Evolutionary conservation across 2,329 filamentous ascomycete species (phyloP), one percentile per base, ranked within the genome.

Genomic region (Dothiorella sarmentorum): DNA sequence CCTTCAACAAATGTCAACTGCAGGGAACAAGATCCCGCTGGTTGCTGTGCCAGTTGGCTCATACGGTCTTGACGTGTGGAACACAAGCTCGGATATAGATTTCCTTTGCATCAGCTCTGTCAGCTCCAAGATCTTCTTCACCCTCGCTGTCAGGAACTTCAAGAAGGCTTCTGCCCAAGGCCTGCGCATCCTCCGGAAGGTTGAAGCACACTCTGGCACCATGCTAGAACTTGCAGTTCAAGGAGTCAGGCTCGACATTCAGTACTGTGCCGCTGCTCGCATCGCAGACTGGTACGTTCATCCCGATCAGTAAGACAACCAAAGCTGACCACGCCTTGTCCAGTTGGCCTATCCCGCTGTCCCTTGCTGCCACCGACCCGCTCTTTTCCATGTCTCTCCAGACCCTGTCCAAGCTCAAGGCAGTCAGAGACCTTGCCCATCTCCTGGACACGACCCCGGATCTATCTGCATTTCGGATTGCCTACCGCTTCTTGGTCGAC

Each of bases 31-130:
- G 29, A 66, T 69, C 38, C 67, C 77, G 1, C 72, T 87, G 35
- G 72, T 85, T 1, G 66, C 88, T 7, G 76, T 83, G 5, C 78
- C 85, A 0, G 83, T 88, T n/a, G 86, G 86, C 0, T 88, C 86
- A 0, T 87, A 85, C 64, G 83, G 81, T 3, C 72, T 89, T 3
- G 82, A 81, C 9, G 80, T 85, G 3, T 88, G 85, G 83, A 83
- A 81, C 1, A 65, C 73, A 1, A 68, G 76, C 0, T 88, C 85
- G 1, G 84, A 88, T 63, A 78, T 89, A 6, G 85, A 89, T 69
- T 85, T 84, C 64, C 76, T 89, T 5, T 87, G 81, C 63, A 82
- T 89, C 61, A 84, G 85, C 1, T 77, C 80, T 20, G 83, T 86
- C 59, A 84, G 83, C 65, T 73, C 83, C 1, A 78, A 76, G 60